A percentile compares a stretch with the other conserved stretches of the same genome.
Evolutionary conservation across 1,284 basidiomycete genomes (phyloP).

Genomic region (Coniophora puteana): DNA sequence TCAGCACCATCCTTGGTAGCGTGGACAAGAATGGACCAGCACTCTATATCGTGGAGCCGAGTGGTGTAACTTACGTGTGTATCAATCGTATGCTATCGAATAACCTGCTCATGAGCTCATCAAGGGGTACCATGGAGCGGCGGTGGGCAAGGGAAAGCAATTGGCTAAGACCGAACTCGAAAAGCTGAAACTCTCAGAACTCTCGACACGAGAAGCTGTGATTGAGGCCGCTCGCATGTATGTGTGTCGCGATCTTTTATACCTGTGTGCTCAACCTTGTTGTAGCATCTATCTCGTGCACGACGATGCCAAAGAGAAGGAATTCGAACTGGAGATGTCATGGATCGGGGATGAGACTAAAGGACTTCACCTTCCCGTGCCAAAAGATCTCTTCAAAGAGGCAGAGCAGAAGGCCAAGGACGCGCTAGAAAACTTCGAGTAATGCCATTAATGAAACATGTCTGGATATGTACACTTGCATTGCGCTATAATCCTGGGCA

Average conservation of each 20-base stretch:
- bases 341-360: slow-evolving; percentile 92
- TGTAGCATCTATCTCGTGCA: slow-evolving; percentile 98
- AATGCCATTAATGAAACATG: slow-evolving; percentile 18
- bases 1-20: slow-evolving; percentile 88
- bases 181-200: slow-evolving; percentile 83
- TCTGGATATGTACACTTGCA: neutral
- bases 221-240: slow-evolving; percentile 90
- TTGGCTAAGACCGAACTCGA: slow-evolving; percentile 98
- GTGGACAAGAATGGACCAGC: slow-evolving; percentile 88
- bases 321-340: slow-evolving; percentile 97
- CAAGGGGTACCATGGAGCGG: slow-evolving; percentile 90
- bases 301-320: slow-evolving; percentile 96
- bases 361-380: slow-evolving; percentile 78
- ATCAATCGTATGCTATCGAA: slow-evolving; percentile 7
- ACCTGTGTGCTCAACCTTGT: too few species aligned
- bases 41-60: slow-evolving; percentile 93
- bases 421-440: slow-evolving; percentile 87
- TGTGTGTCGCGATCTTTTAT: too few species aligned
- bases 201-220: slow-evolving; percentile 84
- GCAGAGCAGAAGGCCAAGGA: slow-evolving; percentile 90
- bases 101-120: slow-evolving; percentile 1
- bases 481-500: neutral
- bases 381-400: slow-evolving; percentile 79
- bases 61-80: slow-evolving; percentile 86
- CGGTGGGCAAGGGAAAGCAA: slow-evolving; percentile 95